These are phyloP conservation scores for Gregarina niphandrodes DNA, from an alignment of 169 alveolate genomes.

Conservation along the genomic window DNA sequence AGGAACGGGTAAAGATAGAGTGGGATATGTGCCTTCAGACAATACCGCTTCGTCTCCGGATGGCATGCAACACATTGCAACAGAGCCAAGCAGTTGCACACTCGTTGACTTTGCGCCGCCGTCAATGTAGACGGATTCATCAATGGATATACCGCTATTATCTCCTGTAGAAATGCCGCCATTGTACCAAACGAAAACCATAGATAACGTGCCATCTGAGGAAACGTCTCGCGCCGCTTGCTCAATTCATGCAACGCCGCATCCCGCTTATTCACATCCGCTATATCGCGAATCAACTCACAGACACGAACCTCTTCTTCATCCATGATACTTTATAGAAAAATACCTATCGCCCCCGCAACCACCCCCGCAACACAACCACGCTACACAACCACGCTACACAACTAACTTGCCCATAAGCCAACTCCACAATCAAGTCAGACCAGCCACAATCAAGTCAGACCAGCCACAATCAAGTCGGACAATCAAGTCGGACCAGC, in stretches of 20 bases:
- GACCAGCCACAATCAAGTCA: too few species aligned
- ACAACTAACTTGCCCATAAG: too few species aligned
- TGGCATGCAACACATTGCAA: slow-evolving; percentile 93
- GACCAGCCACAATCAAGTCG: too few species aligned
- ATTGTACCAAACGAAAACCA: slow-evolving; percentile 94
- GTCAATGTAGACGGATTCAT: slow-evolving; percentile 64
- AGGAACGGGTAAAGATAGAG: slow-evolving; percentile 86
- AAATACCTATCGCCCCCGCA: too few species aligned
- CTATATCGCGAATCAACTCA: slow-evolving; percentile 59
- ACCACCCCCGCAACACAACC: too few species aligned
- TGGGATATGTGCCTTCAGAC: slow-evolving; percentile 89
- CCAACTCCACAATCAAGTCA: too few species aligned
- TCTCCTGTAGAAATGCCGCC: slow-evolving; percentile 76
- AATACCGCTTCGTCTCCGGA: slow-evolving; percentile 76
- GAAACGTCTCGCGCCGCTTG: slow-evolving; percentile 47
- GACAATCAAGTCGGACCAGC: too few species aligned
- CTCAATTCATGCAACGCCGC: slow-evolving; percentile 78
- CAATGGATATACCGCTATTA: slow-evolving; percentile 42
- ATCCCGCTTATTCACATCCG: slow-evolving; percentile 75
- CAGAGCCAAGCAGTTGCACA: slow-evolving; percentile 89
- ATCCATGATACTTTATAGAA: too few species aligned
- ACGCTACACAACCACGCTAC: too few species aligned
- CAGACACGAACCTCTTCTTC: slow-evolving; percentile 24
- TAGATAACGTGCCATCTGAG: slow-evolving; percentile 82
- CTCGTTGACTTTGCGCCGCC: slow-evolving; percentile 67